These are phyloP conservation scores for Cercospora sp. DNA, from an alignment of 2,329 filamentous ascomycete genomes.

Conservation along the genomic window DNA sequence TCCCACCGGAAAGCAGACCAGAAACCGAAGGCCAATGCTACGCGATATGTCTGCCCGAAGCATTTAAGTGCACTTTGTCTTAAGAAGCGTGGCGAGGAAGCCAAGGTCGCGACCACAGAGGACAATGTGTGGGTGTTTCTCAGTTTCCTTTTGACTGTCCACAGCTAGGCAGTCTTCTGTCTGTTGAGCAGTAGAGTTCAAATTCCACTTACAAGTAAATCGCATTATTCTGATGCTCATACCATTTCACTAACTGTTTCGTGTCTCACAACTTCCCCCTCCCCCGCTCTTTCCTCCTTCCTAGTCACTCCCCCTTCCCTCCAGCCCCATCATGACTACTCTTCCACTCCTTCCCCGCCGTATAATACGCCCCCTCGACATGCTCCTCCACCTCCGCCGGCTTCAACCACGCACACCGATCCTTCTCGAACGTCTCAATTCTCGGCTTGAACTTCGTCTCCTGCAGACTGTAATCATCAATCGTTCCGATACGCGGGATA, in stretches of 20 bases:
- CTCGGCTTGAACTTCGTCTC: slow-evolving; percentile 59
- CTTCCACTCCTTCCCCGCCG: slow-evolving; percentile 16
- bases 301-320: neutral
- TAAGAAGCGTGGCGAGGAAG: too few relatives aligned
- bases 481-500: slow-evolving; percentile 59
- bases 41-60: too few relatives aligned
- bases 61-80: too few relatives aligned
- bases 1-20: too few relatives aligned
- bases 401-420: slow-evolving; percentile 44
- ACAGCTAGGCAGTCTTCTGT: neutral
- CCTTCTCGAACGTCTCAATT: slow-evolving; percentile 54
- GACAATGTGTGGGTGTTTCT: too few relatives aligned
- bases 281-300: neutral
- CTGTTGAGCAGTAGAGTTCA: neutral
- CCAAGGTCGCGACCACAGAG: too few relatives aligned
- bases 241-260: neutral
- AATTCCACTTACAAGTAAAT: neutral
- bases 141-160: too few relatives aligned
- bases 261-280: neutral
- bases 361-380: slow-evolving; percentile 22
- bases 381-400: slow-evolving; percentile 19
- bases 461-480: slow-evolving; percentile 62
- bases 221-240: neutral
- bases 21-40: too few relatives aligned
- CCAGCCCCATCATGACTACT: slow-evolving; percentile 15